Base-by-base conservation (phyloP, 1,284 basidiomycete genomes). In the Coniophora puteana region DNA sequence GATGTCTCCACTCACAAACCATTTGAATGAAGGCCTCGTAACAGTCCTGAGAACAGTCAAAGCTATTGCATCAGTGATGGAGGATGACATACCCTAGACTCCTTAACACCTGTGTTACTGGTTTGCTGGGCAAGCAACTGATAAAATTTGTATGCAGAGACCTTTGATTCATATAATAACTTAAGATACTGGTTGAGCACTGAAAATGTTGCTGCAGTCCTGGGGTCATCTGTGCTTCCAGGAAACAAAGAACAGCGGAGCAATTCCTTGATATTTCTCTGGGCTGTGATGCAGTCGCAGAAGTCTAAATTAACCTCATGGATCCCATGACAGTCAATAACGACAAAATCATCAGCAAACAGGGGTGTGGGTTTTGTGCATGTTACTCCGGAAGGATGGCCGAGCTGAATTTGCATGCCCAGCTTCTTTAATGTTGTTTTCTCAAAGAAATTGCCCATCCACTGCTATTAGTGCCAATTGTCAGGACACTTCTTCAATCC, bases 151-250 rank as follows among this genome's bases (percentile, higher is more conserved):
- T 43, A 49, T 8, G 26, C 36, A 11, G 41, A 39, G 4, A 49
- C 32, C 13, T 50, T 51, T 4, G 47, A 49, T 12, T 27, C 28
- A 5, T 49, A 28, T 6, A 44, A 41, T 13, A 46, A 24, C 22
- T 35, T 26, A n/a, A 49, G 48, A 28, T 44, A 55, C 4, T 24
- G 22, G 14, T 52, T 29, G 5, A 57, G 44, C 1, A 41, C 23
- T 5, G 22, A 20, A 27, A 57, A 45, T 1, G 54, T 52, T 1
- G 45, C 41, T 16, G 46, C 48, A 3, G 53, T 53, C n/a, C 29
- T 28, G 0, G 53, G 53, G 11, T 45, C 32, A 10, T 31, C 32
- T 3, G 33, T 27, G 1, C 48, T 49, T 8, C 17, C n/a, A 35
- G 33, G 33, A 23, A 35, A 35, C 33, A 14, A 35, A 5, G 16